These are phyloP conservation scores for Phytophthora pseudosyringae DNA, from an alignment of 352 stramenopile genomes.

Conservation along the genomic window DNA sequence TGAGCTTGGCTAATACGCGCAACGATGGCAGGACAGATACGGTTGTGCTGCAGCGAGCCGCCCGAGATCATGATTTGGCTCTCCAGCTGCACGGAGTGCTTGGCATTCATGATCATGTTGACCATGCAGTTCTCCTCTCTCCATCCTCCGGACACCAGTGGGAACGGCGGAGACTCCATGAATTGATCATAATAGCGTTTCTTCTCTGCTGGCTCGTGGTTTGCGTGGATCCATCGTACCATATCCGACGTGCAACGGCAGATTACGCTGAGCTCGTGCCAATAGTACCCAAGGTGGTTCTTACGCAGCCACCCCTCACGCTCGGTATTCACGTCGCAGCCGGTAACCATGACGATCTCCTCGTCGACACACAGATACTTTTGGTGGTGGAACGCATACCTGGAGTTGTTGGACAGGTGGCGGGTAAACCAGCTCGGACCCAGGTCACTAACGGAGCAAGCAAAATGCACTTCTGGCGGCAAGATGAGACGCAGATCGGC, in stretches of 20 bases:
- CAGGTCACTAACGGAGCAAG: slow-evolving; percentile 72
- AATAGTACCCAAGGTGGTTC: slow-evolving; percentile 77
- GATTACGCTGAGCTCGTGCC: slow-evolving; percentile 78
- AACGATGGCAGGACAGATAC: slow-evolving; percentile 70
- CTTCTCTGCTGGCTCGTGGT: slow-evolving; percentile 50
- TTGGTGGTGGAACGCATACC: slow-evolving; percentile 85
- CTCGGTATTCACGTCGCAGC: slow-evolving; percentile 79
- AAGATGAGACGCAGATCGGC: slow-evolving; percentile 54
- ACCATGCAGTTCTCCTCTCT: slow-evolving; percentile 84
- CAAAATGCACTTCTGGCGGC: slow-evolving; percentile 53
- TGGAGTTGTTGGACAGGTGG: slow-evolving; percentile 78
- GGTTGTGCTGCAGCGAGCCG: slow-evolving; percentile 74
- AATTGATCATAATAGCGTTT: slow-evolving; percentile 66
- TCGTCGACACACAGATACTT: slow-evolving; percentile 83
- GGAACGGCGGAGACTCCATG: slow-evolving; percentile 65
- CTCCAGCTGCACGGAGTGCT: slow-evolving; percentile 71
- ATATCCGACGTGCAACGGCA: slow-evolving; percentile 56
- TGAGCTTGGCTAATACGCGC: slow-evolving; percentile 53
- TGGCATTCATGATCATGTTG: slow-evolving; percentile 78
- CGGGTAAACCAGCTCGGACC: slow-evolving; percentile 53
- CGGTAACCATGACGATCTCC: slow-evolving; percentile 70
- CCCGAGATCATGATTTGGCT: slow-evolving; percentile 87
- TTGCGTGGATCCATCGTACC: slow-evolving; percentile 63
- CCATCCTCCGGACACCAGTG: slow-evolving; percentile 75
- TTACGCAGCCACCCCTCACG: slow-evolving; percentile 67